These are phyloP conservation scores for Baudoinia panamericana DNA, from an alignment of 495 filamentous ascomycete species.

Conservation along the genomic window DNA sequence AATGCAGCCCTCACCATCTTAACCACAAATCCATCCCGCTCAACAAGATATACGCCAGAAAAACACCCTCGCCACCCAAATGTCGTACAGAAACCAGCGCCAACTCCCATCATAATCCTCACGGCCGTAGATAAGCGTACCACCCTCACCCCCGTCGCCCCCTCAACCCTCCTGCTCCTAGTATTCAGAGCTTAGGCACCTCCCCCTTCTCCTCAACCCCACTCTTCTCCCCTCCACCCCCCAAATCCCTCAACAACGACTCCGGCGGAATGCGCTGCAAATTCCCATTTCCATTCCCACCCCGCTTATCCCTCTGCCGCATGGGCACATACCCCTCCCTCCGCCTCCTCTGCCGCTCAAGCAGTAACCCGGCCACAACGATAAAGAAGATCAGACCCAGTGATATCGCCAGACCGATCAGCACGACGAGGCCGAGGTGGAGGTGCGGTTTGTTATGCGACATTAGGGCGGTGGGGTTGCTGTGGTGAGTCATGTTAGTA, in stretches of 20 bases:
- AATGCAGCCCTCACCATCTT: no score
- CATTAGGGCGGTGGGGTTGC: constrained; percentile 14
- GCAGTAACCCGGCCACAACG: constrained; percentile 67
- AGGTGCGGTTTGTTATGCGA: constrained; percentile 40
- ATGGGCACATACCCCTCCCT: constrained; percentile 78
- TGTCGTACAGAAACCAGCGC: no score
- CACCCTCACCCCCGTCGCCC: no score
- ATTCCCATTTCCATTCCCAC: no score
- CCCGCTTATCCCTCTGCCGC: constrained; percentile 52
- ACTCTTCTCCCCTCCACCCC: constrained; percentile 25
- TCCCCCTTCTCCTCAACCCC: no score
- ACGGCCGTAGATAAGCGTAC: no score
- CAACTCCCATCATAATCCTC: no score
- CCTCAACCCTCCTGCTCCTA: no score
- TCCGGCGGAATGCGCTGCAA: constrained; percentile 71
- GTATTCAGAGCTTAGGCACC: no score
- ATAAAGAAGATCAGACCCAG: constrained; percentile 78
- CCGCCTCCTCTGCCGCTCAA: constrained; percentile 71
- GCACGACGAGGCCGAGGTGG: constrained; percentile 72
- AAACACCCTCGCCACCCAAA: no score
- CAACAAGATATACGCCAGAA: no score
- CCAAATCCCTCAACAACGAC: constrained; percentile 62
- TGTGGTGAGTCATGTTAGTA: constrained; percentile 2
- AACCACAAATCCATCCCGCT: no score
- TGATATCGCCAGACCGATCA: constrained; percentile 84